These are phyloP conservation scores for Phytophthora syringae DNA, from an alignment of 352 stramenopile genomes.

Conservation along the genomic window DNA sequence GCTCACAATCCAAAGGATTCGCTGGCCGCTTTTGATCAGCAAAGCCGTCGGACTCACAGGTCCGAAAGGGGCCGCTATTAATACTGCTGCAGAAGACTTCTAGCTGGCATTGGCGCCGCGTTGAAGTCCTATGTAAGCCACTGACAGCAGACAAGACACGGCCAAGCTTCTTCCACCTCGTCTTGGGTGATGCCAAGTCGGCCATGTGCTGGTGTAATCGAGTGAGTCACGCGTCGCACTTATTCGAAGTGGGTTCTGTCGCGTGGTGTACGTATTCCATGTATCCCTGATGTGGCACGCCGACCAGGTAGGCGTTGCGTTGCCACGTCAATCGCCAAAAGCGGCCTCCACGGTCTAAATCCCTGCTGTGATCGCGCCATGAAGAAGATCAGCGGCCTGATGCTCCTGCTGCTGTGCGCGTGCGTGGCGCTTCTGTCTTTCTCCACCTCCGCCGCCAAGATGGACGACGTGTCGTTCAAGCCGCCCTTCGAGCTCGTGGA, in stretches of 20 bases:
- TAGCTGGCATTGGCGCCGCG: background rate
- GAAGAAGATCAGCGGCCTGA: constrained; percentile 35
- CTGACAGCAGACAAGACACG: too few relatives aligned
- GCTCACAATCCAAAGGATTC: constrained; percentile 24
- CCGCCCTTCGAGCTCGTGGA: constrained; percentile 77
- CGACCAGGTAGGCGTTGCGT: constrained; percentile 11
- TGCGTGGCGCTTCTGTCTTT: constrained; percentile 22
- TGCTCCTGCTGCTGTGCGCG: constrained; percentile 45
- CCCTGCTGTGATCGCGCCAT: constrained; percentile 20
- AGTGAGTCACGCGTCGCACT: too few relatives aligned
- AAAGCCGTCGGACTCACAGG: background rate
- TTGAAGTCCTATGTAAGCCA: background rate
- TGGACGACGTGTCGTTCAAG: constrained; percentile 84
- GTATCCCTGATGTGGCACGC: background rate
- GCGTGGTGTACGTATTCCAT: constrained; percentile 3
- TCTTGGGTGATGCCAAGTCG: background rate
- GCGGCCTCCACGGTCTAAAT: constrained; percentile 2
- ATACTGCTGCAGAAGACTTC: background rate
- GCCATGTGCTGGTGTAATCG: background rate
- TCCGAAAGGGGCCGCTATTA: too few relatives aligned
- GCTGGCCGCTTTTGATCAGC: background rate
- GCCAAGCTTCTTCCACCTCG: too few relatives aligned
- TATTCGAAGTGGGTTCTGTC: too few relatives aligned
- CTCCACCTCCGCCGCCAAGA: constrained; percentile 32
- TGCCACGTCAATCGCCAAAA: constrained; percentile 41